These are phyloP conservation scores for Diaporthe ilicicola DNA, from an alignment of 2,329 filamentous ascomycete species.

Conservation along the genomic window DNA sequence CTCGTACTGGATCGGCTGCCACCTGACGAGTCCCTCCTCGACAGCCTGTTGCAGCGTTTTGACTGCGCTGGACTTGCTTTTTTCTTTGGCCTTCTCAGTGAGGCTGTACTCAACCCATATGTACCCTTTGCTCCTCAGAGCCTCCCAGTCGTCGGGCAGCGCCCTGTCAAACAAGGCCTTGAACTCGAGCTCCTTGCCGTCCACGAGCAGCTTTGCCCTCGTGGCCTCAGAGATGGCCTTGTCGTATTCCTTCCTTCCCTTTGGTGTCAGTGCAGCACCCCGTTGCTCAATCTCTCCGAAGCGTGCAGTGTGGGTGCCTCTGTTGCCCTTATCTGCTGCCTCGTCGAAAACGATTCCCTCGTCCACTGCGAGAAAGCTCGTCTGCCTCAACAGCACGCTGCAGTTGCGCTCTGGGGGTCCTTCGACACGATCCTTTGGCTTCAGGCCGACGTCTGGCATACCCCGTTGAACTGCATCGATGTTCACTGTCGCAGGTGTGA, in stretches of 20 bases:
- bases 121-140: conserved; percentile 46
- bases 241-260: conserved; percentile 57
- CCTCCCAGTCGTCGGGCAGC: conserved; percentile 52
- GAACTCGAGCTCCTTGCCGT: not conserved
- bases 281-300: conserved; percentile 64
- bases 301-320: conserved; percentile 55
- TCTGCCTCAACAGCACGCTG: conserved; percentile 59
- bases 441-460: conserved; percentile 52
- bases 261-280: conserved; percentile 56
- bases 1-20: conserved; percentile 59
- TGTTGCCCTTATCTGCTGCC: conserved; percentile 30
- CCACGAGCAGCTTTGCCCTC: not conserved
- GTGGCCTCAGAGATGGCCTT: conserved; percentile 46
- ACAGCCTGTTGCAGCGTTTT: conserved; percentile 35
- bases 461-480: conserved; percentile 53
- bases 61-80: not conserved
- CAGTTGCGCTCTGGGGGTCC: conserved; percentile 55
- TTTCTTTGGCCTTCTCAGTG: conserved; percentile 30
- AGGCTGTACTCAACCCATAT: conserved; percentile 50
- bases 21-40: conserved; percentile 42
- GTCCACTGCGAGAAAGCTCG: conserved; percentile 61
- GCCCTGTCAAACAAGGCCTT: conserved; percentile 32
- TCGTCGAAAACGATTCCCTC: conserved; percentile 53
- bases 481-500: conserved; percentile 60
- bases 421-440: conserved; percentile 59